Conservation (phyloP, 495 filamentous ascomycete genomes). For the Penicillium maclennaniae region DNA sequence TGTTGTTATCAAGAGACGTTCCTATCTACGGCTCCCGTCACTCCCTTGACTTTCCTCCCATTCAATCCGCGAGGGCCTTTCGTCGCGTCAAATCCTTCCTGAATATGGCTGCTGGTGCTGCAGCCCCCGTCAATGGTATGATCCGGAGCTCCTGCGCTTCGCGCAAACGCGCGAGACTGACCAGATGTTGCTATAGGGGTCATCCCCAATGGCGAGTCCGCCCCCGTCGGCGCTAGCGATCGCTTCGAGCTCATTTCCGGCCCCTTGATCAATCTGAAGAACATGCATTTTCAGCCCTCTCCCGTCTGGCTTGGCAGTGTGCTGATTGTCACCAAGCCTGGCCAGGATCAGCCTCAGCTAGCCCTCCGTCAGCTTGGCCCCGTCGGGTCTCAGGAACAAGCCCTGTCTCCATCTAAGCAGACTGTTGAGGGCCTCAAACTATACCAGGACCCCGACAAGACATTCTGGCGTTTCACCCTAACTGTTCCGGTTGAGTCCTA, state of each 20-base stretch:
- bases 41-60: not conserved
- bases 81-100: conserved; percentile 4
- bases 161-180: conserved; percentile 6
- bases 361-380: conserved; percentile 45
- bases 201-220: conserved; percentile 17
- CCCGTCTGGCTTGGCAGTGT: conserved; percentile 78
- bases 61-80: not conserved
- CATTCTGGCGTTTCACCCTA: conserved; percentile 79
- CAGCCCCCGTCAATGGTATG: conserved; percentile 15
- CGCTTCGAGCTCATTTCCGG: conserved; percentile 59
- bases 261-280: conserved; percentile 78
- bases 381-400: conserved; percentile 17
- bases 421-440: conserved; percentile 57
- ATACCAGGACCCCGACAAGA: conserved; percentile 72
- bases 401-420: conserved; percentile 13
- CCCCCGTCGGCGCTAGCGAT: conserved; percentile 7
- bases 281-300: conserved; percentile 61
- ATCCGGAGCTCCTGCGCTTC: not conserved
- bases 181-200: conserved; percentile 2
- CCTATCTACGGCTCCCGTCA: conserved; percentile 10
- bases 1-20: not conserved
- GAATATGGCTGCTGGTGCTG: conserved; percentile 15
- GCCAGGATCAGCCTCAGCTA: conserved; percentile 49
- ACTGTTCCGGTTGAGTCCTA: conserved; percentile 44
- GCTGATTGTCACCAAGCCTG: conserved; percentile 69